These are phyloP conservation scores for Phoma herbarum DNA, from an alignment of 2,329 filamentous ascomycete species.

Conservation along the genomic window DNA sequence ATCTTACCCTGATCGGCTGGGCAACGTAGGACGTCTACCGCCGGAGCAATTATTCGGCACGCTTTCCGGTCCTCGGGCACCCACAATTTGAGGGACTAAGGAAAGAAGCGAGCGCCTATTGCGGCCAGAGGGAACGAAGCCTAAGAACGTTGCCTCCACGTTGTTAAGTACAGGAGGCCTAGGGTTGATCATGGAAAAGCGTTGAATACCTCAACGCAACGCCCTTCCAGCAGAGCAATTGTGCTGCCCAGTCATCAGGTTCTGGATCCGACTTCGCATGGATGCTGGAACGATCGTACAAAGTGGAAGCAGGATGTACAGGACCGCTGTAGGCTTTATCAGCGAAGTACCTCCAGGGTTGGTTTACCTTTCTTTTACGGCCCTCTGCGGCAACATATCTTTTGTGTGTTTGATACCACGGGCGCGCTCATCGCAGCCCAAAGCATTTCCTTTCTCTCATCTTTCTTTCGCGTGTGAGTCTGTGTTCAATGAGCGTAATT, in stretches of 20 bases:
- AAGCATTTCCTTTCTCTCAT: constrained; percentile 20
- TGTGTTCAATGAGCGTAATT: constrained; percentile 15
- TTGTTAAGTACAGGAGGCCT: neutral
- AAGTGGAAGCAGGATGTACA: constrained; percentile 1
- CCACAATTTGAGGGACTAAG: constrained; percentile 36
- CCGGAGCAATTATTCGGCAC: constrained; percentile 55
- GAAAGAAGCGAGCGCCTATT: neutral
- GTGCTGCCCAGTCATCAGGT: neutral
- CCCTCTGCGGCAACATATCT: constrained; percentile 11
- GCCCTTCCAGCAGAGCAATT: neutral
- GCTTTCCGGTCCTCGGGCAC: constrained; percentile 44
- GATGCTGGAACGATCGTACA: neutral
- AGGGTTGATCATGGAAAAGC: neutral
- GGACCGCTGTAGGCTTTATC: neutral
- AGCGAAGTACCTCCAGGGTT: neutral
- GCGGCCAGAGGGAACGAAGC: neutral
- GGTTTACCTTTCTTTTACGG: constrained; percentile 8
- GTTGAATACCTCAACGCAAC: neutral
- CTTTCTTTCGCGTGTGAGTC: constrained; percentile 21
- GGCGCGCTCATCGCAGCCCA: constrained; percentile 22
- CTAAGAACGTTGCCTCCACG: neutral
- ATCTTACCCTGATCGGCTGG: constrained; percentile 56
- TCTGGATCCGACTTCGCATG: neutral
- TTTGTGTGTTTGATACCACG: constrained; percentile 28
- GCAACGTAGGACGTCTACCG: constrained; percentile 61